phyloP scores from a whole-genome alignment of 2,329 filamentous ascomycete genomes.

The Hymenoscyphus infarciens region DNA sequence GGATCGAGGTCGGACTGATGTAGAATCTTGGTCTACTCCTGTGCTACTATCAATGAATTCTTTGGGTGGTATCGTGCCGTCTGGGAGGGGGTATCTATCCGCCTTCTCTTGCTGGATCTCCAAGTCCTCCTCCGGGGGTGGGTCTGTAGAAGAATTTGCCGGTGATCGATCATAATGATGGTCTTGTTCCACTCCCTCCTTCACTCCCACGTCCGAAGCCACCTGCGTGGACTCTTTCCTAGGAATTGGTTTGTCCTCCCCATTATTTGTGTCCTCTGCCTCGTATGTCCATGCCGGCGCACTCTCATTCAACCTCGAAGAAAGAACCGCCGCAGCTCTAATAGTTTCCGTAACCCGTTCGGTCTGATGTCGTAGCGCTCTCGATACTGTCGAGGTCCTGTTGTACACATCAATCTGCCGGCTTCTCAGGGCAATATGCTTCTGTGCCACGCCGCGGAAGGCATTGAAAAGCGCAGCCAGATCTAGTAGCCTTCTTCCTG shows the following conservation, averaged over 20 bases:
- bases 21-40: conserved; percentile 35
- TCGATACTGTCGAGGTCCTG: conserved; percentile 61
- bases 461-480: conserved; percentile 66
- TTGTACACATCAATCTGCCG: conserved; percentile 61
- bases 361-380: conserved; percentile 57
- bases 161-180: conserved; percentile 46
- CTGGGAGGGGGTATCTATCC: conserved; percentile 42
- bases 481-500: conserved; percentile 64
- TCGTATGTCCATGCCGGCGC: conserved; percentile 31
- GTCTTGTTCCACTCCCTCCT: conserved; percentile 45
- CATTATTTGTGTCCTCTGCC: conserved; percentile 17
- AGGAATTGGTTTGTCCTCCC: conserved; percentile 20
- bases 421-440: conserved; percentile 54
- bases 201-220: conserved; percentile 17
- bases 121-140: conserved; percentile 39
- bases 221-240: conserved; percentile 33
- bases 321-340: conserved; percentile 57
- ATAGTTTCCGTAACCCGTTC: conserved; percentile 59
- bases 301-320: conserved; percentile 52
- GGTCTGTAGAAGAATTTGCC: conserved; percentile 39
- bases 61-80: conserved; percentile 46
- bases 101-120: conserved; percentile 45
- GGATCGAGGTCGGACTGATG: conserved; percentile 32
- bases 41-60: conserved; percentile 26
- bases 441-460: conserved; percentile 63